Evolutionary conservation across 257 asterid genomes (phyloP).

Genomic region (Solanum medicagineum): DNA sequence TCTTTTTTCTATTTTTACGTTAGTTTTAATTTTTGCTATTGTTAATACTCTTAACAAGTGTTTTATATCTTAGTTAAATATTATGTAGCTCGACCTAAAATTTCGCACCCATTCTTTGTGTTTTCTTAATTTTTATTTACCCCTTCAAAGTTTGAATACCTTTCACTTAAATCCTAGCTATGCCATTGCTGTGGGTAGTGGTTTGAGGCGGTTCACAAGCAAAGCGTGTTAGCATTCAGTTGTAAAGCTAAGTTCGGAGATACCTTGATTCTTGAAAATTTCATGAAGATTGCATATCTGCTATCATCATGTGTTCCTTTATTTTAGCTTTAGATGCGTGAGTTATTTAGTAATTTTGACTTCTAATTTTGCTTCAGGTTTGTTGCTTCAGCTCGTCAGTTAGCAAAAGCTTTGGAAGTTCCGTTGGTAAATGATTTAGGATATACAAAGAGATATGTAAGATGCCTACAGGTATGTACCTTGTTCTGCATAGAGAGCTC

Average conservation of each 20-base stretch:
- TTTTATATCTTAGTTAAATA: too few relatives aligned
- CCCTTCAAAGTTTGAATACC: too few relatives aligned
- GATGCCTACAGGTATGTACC: constrained; percentile 81
- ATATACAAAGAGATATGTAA: constrained; percentile 88
- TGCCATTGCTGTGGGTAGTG: not conserved
- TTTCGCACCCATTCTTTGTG: too few relatives aligned
- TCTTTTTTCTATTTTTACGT: too few relatives aligned
- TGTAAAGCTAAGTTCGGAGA: not conserved
- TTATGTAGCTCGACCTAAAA: too few relatives aligned
- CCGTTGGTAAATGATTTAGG: constrained; percentile 96
- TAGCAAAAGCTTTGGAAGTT: constrained; percentile 94
- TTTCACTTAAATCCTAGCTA: too few relatives aligned
- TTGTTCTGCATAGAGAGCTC: not conserved
- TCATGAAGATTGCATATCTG: not conserved
- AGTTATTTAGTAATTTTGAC: not conserved
- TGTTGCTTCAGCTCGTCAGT: constrained; percentile 93
- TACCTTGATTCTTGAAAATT: not conserved
- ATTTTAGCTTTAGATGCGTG: not conserved
- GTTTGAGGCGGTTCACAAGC: not conserved
- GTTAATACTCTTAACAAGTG: too few relatives aligned
- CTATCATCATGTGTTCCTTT: not conserved
- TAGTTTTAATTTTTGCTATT: too few relatives aligned
- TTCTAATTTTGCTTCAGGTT: constrained; percentile 35
- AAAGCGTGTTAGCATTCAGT: not conserved
- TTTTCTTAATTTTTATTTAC: too few relatives aligned